These are phyloP conservation scores for Fonsecaea multimorphosa DNA, from an alignment of 2,329 filamentous ascomycete genomes.

Conservation along the genomic window DNA sequence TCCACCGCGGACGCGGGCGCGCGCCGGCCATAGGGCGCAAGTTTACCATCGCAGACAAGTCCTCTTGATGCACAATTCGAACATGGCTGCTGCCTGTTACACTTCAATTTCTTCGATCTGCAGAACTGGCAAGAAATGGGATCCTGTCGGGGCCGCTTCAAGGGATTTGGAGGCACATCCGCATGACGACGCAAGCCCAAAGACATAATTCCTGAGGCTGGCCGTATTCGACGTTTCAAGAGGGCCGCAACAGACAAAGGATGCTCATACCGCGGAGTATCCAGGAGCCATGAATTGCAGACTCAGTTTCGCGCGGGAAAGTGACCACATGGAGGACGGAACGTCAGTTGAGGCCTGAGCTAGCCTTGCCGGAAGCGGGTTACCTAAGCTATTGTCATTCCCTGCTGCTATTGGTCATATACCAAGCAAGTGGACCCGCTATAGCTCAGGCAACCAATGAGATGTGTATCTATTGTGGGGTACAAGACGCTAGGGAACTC, in stretches of 20 bases:
- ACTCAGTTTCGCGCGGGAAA: too few species aligned
- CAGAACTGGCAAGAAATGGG: slow-evolving; percentile 51
- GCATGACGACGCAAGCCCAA: background rate
- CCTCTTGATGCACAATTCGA: slow-evolving; percentile 51
- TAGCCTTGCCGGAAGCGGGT: background rate
- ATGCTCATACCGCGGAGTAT: background rate
- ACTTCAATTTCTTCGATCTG: slow-evolving; percentile 58
- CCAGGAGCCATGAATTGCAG: background rate
- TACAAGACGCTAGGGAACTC: background rate
- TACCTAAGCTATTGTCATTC: background rate
- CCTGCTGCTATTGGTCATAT: background rate
- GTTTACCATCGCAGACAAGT: slow-evolving; percentile 40
- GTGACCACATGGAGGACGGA: too few species aligned
- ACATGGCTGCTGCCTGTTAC: slow-evolving; percentile 57
- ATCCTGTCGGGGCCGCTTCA: slow-evolving; percentile 43
- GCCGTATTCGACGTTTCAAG: background rate
- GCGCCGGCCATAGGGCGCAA: slow-evolving; percentile 10
- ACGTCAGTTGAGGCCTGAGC: background rate
- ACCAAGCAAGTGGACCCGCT: background rate
- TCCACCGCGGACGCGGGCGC: background rate
- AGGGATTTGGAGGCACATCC: slow-evolving; percentile 20
- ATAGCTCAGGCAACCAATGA: background rate
- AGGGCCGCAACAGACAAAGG: background rate
- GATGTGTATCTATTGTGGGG: too few species aligned
- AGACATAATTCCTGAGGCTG: background rate